Conservation (phyloP, 495 filamentous ascomycete genomes). For the Penicillium paxilli region DNA sequence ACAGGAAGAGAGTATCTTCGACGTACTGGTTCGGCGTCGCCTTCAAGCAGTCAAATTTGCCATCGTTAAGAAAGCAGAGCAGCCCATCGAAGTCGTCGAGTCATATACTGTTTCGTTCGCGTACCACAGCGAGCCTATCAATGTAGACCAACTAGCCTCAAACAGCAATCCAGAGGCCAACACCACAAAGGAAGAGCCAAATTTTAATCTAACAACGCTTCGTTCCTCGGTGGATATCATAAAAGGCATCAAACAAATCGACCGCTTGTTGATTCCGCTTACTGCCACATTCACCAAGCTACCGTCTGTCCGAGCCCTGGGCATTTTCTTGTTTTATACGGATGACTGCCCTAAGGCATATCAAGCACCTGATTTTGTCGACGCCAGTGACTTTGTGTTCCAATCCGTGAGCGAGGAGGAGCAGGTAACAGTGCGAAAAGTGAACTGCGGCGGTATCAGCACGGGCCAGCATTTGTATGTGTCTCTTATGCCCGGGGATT, state of each 20-base stretch:
- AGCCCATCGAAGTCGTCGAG: neutral
- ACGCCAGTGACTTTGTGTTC: neutral
- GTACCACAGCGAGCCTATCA: neutral
- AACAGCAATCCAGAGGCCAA: neutral
- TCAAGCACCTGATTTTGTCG: neutral
- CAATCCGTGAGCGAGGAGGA: neutral
- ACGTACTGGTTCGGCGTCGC: neutral
- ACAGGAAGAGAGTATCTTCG: slow-evolving; percentile 7
- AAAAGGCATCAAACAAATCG: neutral
- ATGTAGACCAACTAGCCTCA: neutral
- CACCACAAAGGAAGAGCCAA: neutral
- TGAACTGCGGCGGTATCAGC: neutral
- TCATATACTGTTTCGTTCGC: slow-evolving; percentile 4
- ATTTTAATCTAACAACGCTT: neutral
- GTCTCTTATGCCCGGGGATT: neutral
- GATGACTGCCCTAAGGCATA: neutral
- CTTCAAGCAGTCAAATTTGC: slow-evolving; percentile 1
- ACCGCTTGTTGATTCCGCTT: neutral
- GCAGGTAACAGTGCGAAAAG: neutral
- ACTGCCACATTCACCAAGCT: neutral
- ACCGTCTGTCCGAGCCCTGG: neutral
- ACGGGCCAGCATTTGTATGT: slow-evolving; percentile 3
- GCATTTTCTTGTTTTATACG: neutral
- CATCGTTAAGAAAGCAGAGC: neutral
- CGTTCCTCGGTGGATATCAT: neutral